Conservation (phyloP, 2,329 filamentous ascomycete genomes). For the Phoma sp. region DNA sequence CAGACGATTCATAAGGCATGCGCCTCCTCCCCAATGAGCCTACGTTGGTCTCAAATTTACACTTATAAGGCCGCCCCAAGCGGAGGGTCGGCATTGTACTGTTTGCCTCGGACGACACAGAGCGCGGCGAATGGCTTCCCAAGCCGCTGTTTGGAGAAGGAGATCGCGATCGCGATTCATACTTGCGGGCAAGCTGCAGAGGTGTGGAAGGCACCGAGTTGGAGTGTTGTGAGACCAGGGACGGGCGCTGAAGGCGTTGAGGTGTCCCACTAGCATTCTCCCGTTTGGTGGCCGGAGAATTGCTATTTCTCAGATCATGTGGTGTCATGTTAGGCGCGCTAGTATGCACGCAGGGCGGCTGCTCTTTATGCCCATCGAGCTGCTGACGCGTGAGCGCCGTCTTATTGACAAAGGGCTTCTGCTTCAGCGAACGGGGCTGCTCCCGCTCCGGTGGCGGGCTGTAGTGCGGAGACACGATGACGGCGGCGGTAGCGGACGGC, state of each 20-base stretch:
- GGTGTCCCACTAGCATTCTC: slow-evolving; percentile 25
- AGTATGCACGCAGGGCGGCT: slow-evolving; percentile 39
- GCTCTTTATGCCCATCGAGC: slow-evolving; percentile 48
- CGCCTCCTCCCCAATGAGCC: slow-evolving; percentile 76
- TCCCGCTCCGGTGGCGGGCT: slow-evolving; percentile 44
- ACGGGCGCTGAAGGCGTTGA: slow-evolving; percentile 50
- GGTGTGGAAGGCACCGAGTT: slow-evolving; percentile 94
- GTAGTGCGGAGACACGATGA: slow-evolving; percentile 49
- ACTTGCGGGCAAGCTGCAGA: slow-evolving; percentile 83
- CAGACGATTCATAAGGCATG: slow-evolving; percentile 91
- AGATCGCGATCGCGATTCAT: slow-evolving; percentile 75
- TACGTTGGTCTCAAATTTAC: slow-evolving; percentile 87
- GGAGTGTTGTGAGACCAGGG: slow-evolving; percentile 70
- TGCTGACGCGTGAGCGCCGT: slow-evolving; percentile 36
- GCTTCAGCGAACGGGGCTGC: slow-evolving; percentile 34
- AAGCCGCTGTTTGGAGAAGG: slow-evolving; percentile 78
- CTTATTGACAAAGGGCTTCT: slow-evolving; percentile 35
- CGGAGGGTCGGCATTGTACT: slow-evolving; percentile 72
- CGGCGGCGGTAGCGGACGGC: slow-evolving; percentile 35
- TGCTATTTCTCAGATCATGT: slow-evolving; percentile 28
- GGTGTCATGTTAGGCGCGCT: slow-evolving; percentile 49
- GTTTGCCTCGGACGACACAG: slow-evolving; percentile 87
- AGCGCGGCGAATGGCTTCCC: slow-evolving; percentile 84
- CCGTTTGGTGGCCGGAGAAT: slow-evolving; percentile 37
- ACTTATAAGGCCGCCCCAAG: slow-evolving; percentile 65